Conservation (phyloP, 352 stramenopile genomes). For the Globisporangium recalcitrans region DNA sequence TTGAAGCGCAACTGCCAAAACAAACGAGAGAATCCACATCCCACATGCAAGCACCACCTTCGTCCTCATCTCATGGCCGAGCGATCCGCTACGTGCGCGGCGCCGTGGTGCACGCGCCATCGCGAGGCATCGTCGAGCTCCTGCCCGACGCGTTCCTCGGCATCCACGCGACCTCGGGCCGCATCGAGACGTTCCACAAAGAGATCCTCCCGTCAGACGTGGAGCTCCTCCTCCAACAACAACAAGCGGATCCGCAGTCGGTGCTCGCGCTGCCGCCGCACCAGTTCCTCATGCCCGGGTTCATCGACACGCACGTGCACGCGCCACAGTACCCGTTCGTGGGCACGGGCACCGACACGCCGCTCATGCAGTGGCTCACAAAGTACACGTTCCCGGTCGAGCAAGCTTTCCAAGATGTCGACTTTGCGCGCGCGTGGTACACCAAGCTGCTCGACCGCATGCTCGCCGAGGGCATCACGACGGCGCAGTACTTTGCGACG, state of each 20-base stretch:
- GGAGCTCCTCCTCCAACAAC: slow-evolving; percentile 6
- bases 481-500: slow-evolving; percentile 87
- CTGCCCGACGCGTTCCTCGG: slow-evolving; percentile 42
- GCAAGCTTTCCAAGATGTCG: slow-evolving; percentile 48
- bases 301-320: slow-evolving; percentile 90
- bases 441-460: slow-evolving; percentile 59
- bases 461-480: slow-evolving; percentile 83
- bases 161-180: slow-evolving; percentile 25
- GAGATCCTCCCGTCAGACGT: slow-evolving; percentile 25
- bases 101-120: slow-evolving; percentile 37
- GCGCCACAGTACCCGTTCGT: slow-evolving; percentile 88
- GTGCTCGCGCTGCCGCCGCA: slow-evolving; percentile 20
- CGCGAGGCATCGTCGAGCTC: slow-evolving; percentile 32
- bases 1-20: no score
- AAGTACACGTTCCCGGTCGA: slow-evolving; percentile 91
- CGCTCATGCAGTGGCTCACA: slow-evolving; percentile 89
- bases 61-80: not conserved
- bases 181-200: slow-evolving; percentile 38
- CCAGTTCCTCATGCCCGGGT: slow-evolving; percentile 84
- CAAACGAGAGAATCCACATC: no score
- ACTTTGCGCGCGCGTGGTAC: slow-evolving; percentile 62
- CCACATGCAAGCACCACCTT: not conserved
- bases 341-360: slow-evolving; percentile 86
- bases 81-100: slow-evolving; percentile 35
- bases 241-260: not conserved